These are phyloP conservation scores for Glycine latifolia DNA, from an alignment of 306 rosid species.

Conservation along the genomic window DNA sequence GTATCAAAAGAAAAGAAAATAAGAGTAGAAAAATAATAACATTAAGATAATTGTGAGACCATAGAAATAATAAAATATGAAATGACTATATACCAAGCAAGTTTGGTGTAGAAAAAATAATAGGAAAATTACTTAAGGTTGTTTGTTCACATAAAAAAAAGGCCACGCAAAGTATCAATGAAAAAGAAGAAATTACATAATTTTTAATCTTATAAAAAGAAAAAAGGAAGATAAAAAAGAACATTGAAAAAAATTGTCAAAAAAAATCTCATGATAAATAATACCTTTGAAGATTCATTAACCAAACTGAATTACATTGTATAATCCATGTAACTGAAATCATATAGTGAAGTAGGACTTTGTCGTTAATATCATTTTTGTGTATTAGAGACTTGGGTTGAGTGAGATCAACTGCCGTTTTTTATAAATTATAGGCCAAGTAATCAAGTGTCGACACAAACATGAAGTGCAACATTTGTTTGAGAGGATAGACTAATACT, in stretches of 20 bases:
- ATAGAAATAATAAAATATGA: neutral
- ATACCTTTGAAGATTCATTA: neutral
- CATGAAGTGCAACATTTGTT: neutral
- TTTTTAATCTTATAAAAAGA: too few relatives aligned
- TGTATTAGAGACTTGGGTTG: neutral
- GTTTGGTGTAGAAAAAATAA: neutral
- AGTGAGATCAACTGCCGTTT: neutral
- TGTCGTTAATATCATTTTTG: neutral
- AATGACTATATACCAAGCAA: neutral
- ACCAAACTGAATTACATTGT: neutral
- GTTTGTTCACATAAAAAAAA: too few relatives aligned
- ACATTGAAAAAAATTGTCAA: too few relatives aligned
- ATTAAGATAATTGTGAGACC: neutral
- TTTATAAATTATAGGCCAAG: neutral
- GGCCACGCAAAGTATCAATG: neutral
- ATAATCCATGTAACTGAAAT: neutral
- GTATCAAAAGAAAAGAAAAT: neutral
- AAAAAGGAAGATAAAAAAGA: neutral
- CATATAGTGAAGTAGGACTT: neutral
- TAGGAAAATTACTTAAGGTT: neutral
- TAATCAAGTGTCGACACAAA: neutral
- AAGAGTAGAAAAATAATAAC: neutral
- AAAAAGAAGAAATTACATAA: too few relatives aligned
- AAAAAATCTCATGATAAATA: neutral
- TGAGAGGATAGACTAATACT: neutral